phyloP scores from a whole-genome alignment of 805 yeast species.

The Candida adriatica region DNA sequence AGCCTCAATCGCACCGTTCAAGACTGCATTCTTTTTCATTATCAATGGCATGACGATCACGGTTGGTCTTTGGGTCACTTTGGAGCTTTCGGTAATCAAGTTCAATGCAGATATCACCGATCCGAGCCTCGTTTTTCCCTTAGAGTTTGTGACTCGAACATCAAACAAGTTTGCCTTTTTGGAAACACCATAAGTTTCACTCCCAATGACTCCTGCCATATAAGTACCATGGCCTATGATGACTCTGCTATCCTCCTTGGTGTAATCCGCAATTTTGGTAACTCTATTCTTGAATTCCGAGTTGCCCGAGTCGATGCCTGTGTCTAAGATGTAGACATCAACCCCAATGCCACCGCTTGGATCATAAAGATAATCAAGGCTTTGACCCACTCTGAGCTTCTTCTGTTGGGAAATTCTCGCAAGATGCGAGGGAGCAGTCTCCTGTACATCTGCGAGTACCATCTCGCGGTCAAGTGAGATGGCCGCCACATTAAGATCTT shows the following conservation, averaged over 20 bases:
- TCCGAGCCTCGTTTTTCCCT: constrained; percentile 30
- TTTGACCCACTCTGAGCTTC: constrained; percentile 20
- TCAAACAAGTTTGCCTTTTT: constrained; percentile 38
- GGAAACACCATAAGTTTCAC: constrained; percentile 46
- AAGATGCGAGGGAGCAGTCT: constrained; percentile 37
- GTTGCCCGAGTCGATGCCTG: constrained; percentile 32
- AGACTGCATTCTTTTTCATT: constrained; percentile 30
- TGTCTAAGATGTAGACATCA: constrained; percentile 32
- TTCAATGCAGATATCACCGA: constrained; percentile 28
- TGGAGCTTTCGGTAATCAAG: constrained; percentile 23
- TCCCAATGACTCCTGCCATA: constrained; percentile 48
- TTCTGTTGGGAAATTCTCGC: constrained; percentile 33
- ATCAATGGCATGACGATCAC: constrained; percentile 33
- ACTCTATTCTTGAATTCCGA: constrained; percentile 40
- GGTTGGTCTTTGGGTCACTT: constrained; percentile 29
- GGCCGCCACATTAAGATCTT: constrained; percentile 29
- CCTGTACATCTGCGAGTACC: constrained; percentile 32
- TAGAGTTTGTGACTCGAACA: constrained; percentile 34
- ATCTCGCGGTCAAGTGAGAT: constrained; percentile 31
- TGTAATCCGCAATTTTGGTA: constrained; percentile 37
- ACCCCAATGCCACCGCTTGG: constrained; percentile 34
- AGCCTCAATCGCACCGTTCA: constrained; percentile 39
- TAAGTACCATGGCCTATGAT: constrained; percentile 51
- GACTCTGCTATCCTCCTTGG: constrained; percentile 23
- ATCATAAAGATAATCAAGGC: constrained; percentile 34